A percentile compares a stretch with the other conserved stretches of the same genome.
phyloP scores from a whole-genome alignment of 2,329 filamentous ascomycete genomes.

The Aaosphaeria arxii region DNA sequence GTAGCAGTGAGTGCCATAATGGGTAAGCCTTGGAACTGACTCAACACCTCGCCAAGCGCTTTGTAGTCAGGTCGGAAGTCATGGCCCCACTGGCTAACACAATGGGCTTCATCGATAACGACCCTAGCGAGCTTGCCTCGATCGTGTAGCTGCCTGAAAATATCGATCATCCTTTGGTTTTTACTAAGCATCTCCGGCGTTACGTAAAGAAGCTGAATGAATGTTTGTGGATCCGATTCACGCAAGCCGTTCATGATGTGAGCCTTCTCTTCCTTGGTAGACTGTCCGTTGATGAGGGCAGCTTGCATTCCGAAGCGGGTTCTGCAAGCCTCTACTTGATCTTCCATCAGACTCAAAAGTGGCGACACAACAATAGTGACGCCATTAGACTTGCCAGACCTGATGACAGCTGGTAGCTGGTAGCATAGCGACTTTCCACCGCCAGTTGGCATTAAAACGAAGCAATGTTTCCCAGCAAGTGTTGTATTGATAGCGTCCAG shows the following conservation, averaged over 20 bases:
- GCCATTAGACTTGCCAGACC: conserved; percentile 74
- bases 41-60: conserved; percentile 70
- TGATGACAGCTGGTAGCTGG: conserved; percentile 84
- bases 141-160: conserved; percentile 65
- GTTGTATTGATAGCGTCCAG: conserved; percentile 96
- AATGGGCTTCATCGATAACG: conserved; percentile 98
- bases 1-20: conserved; percentile 95
- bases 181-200: conserved; percentile 96
- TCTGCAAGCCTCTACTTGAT: conserved; percentile 83
- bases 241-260: conserved; percentile 65
- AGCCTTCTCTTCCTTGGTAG: conserved; percentile 58
- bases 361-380: conserved; percentile 95
- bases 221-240: conserved; percentile 65
- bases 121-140: conserved; percentile 77
- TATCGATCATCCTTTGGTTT: conserved; percentile 65
- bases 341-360: conserved; percentile 92
- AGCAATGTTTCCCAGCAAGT: conserved; percentile 79
- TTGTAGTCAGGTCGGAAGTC: conserved; percentile 98
- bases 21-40: conserved; percentile 73
- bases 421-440: conserved; percentile 97
- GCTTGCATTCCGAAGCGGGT: conserved; percentile 70
- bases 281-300: conserved; percentile 77
- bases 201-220: conserved; percentile 85
- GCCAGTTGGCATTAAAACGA: conserved; percentile 96
- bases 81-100: conserved; percentile 98